Percentiles rank a stretch among this genome's conserved stretches.
These are phyloP conservation scores for Phaseolus lunatus DNA, from an alignment of 306 rosid species.

Conservation along the genomic window DNA sequence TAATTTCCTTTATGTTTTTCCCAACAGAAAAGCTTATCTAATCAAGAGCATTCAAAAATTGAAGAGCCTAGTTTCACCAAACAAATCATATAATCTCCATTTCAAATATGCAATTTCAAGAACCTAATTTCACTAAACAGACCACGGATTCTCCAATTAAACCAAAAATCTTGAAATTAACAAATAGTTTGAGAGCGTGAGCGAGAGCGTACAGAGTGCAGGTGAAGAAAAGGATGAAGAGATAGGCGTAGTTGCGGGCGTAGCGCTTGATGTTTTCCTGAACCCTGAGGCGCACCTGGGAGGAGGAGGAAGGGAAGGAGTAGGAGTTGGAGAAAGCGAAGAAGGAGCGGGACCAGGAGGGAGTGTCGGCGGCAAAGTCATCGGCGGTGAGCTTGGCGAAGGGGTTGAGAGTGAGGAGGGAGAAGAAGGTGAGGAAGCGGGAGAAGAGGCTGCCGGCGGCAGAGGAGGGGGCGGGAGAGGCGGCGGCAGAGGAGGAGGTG, in stretches of 20 bases:
- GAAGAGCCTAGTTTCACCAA: background rate
- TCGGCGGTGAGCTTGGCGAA: conserved; percentile 80
- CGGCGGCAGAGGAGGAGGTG: conserved; percentile 53
- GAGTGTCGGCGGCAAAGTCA: conserved; percentile 73
- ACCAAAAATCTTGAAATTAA: background rate
- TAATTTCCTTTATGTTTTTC: no score
- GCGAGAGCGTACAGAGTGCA: conserved; percentile 64
- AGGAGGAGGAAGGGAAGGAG: conserved; percentile 79
- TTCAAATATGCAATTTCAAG: background rate
- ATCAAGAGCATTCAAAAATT: background rate
- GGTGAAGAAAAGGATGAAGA: conserved; percentile 73
- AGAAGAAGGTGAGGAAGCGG: conserved; percentile 64
- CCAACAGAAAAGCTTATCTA: no score
- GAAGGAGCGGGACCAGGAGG: conserved; percentile 80
- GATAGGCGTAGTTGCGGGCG: conserved; percentile 83
- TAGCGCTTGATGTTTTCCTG: conserved; percentile 93
- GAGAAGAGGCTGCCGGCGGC: conserved; percentile 60
- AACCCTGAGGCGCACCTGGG: conserved; percentile 83
- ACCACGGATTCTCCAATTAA: background rate
- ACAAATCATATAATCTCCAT: no score
- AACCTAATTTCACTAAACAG: background rate
- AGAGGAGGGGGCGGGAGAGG: conserved; percentile 48
- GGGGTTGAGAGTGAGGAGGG: conserved; percentile 80
- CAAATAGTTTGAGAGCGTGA: background rate
- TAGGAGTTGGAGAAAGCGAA: conserved; percentile 66